These are phyloP conservation scores for Xylaria sp. DNA, from an alignment of 2,329 filamentous ascomycete species.

Conservation along the genomic window DNA sequence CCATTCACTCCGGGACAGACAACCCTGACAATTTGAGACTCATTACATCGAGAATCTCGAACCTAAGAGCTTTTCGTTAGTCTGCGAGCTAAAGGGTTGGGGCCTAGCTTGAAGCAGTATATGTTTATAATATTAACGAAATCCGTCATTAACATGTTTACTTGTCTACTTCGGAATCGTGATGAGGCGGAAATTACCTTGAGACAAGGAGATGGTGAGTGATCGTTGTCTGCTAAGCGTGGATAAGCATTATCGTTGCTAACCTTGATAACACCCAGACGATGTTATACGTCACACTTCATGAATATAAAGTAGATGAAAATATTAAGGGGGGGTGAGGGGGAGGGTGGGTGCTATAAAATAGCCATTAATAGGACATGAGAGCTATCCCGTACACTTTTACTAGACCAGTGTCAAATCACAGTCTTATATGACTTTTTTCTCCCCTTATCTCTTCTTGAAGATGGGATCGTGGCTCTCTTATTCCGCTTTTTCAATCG, in stretches of 20 bases:
- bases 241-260: not conserved
- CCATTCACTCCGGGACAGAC: no score
- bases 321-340: not conserved
- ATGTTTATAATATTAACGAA: not conserved
- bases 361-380: no score
- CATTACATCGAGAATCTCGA: constrained; percentile 22
- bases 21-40: no score
- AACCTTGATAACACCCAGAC: not conserved
- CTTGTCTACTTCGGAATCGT: not conserved
- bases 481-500: no score
- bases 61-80: constrained; percentile 25
- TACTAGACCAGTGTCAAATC: no score
- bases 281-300: not conserved
- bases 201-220: not conserved
- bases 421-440: no score
- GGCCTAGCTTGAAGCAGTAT: constrained; percentile 10
- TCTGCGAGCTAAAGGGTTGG: constrained; percentile 20
- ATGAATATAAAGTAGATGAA: no score
- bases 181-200: not conserved
- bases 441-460: no score
- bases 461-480: no score
- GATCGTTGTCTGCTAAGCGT: not conserved
- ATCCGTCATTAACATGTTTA: not conserved
- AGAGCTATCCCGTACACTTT: no score
- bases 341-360: no score